Base-by-base conservation (phyloP, 768 basidiomycete species). In the Boletus reticuloceps region DNA sequence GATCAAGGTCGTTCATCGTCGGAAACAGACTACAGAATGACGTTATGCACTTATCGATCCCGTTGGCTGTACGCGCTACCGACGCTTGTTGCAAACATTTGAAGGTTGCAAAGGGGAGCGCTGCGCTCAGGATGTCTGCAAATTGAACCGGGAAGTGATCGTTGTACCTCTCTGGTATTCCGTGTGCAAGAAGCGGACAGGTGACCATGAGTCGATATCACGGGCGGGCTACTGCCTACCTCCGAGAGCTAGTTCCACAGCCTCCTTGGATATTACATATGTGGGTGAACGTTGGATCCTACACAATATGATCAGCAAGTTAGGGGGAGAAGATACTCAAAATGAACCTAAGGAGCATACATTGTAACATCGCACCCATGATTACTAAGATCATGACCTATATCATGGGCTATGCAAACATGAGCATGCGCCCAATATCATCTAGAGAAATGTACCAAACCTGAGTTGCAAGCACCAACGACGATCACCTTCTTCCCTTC, bases 401-500 rank as follows among this genome's bases (percentile, higher is more conserved):
- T 75, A 41, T 78, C 76, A 47, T 76, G 75, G 7, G 56, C 73
- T 70, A 41, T 41, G n/a, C 22, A 47, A 46, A n/a, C 10, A 3
- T 57, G 38, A 59, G 25, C 29, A 13, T 19, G n/a, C 11, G 19
- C 14, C 14, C 25, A 29, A 54, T 50, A 31, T 27, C 27, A 34
- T 64, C n/a, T 36, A 51, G 22, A 42, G 12, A 8, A 17, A 37
- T 41, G 29, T 11, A 22, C 39, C 49, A 25, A 49, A 81, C 80
- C 81, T 39, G 85, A 85, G 44, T 80, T 86, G 46, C 81, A 79
- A 14, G 86, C 79, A 6, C 87, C 86, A 9, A 89, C 72, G 8
- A 89, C 75, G 6, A 88, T 74, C 5, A 78, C 85, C 60, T 82
- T 86, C 74, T 87, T 88, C 11, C 84, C 84, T 12, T 60, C 54